Evolutionary conservation across 192 early-diverging fungal species (phyloP), one percentile per base, ranked within the genome.

Genomic region (Mortierella alpina): DNA sequence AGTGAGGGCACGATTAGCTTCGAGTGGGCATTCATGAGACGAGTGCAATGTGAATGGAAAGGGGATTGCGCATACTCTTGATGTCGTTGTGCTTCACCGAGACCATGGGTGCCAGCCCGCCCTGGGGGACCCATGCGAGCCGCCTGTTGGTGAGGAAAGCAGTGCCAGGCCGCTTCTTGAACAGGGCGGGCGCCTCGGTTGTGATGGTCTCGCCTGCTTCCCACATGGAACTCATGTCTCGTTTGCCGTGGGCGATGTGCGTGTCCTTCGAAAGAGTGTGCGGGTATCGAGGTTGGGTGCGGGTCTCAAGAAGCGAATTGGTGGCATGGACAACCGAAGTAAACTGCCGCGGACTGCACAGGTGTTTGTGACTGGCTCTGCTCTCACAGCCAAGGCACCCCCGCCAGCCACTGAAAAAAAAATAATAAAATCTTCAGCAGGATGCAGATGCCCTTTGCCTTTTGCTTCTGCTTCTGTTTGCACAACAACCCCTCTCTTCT

Each of bases 111-210:
- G 78, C 70, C 22, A 84, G 58, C 8, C 75, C 79, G 6, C 81
- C 88, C 5, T 80, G 61, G 56, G 77, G 79, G 52, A 86, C 88
- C 89, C 89, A 92, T 6, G 76, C 82, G 22, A 89, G 66, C 13
- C 89, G 86, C 56, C 83, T 85, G 76, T 85, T 87, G 44, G 86
- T 89, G 59, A 86, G 72, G 59, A 85, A 85, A 46, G 86, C 61
- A 2, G 67, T 75, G n/a, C 89, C 89, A 6, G 82, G 69, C 14
- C 67, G 69, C 51, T 82, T 84, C 7, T 51, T 47, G 41, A 63
- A 80, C 6, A 23, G 48, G 0, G 77, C 41, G 4, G 14, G 31
- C 1, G 65, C 77, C 54, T 80, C 70, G 17, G 17, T 23, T 17
- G 45, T 64, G 7, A 72, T 48, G 6, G 59, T 68, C 70, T 80